Conservation (phyloP, 2,329 filamentous ascomycete genomes). For the Aspergillus ochraceoroseus region DNA sequence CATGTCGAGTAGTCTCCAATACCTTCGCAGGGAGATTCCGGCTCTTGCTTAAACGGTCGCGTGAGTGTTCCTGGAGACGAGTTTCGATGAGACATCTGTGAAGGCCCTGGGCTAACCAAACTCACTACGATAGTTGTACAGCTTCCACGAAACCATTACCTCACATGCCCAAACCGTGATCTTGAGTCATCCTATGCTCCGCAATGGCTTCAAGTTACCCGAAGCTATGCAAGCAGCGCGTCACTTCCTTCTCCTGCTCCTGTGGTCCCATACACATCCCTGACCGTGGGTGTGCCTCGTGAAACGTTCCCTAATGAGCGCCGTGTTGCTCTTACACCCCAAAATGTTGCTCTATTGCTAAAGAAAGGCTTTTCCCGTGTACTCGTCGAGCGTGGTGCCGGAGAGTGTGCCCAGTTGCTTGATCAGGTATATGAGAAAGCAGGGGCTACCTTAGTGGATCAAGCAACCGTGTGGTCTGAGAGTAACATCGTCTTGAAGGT, state of each 20-base stretch:
- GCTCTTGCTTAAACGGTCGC: slow-evolving; percentile 17
- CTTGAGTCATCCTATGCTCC: slow-evolving; percentile 6
- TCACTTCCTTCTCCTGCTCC: slow-evolving; percentile 23
- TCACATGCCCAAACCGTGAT: slow-evolving; percentile 12
- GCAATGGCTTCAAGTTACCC: slow-evolving; percentile 17
- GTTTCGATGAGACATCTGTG: no score
- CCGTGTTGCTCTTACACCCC: slow-evolving; percentile 77
- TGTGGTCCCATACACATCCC: slow-evolving; percentile 58
- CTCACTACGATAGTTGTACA: slow-evolving; percentile 17
- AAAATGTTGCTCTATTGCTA: slow-evolving; percentile 73
- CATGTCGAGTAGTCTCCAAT: slow-evolving; percentile 24
- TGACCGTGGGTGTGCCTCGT: slow-evolving; percentile 72
- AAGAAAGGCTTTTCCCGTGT: slow-evolving; percentile 80
- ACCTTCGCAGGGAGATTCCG: slow-evolving; percentile 23
- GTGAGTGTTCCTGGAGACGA: slow-evolving; percentile 21
- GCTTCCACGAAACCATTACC: slow-evolving; percentile 13
- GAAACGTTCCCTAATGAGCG: slow-evolving; percentile 76
- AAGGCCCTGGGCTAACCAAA: slow-evolving; percentile 11
- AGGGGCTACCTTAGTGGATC: slow-evolving; percentile 70
- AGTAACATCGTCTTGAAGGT: slow-evolving; percentile 82
- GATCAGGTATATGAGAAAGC: slow-evolving; percentile 72
- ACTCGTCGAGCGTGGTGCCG: slow-evolving; percentile 76
- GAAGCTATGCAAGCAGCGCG: slow-evolving; percentile 23
- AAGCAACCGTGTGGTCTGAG: slow-evolving; percentile 63
- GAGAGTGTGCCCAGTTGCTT: slow-evolving; percentile 67